phyloP scores from a whole-genome alignment of 2,329 filamentous ascomycete genomes.

The Aspergillus ochraceoroseus region DNA sequence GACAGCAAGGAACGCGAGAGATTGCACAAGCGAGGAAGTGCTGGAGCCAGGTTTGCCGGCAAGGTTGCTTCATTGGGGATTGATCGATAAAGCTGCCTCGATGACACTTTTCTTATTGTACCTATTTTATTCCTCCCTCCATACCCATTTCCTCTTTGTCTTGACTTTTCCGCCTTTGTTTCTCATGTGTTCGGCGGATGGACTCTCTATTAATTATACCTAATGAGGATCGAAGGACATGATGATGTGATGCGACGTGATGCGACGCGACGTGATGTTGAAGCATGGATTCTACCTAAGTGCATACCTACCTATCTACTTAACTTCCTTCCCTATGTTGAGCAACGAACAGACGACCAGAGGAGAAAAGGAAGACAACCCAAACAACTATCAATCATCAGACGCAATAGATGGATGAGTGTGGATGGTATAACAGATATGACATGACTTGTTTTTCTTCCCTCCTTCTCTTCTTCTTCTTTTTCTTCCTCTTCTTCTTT shows the following conservation, averaged over 20 bases:
- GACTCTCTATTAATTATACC: slow-evolving; percentile 18
- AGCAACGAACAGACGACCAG: too few relatives aligned
- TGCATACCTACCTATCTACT: too few relatives aligned
- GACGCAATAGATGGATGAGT: too few relatives aligned
- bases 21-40: slow-evolving; percentile 73
- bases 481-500: not conserved
- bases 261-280: slow-evolving; percentile 15
- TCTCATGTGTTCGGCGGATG: slow-evolving; percentile 1
- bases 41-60: slow-evolving; percentile 62
- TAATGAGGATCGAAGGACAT: slow-evolving; percentile 20
- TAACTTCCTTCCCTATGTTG: too few relatives aligned
- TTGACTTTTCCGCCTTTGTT: slow-evolving; percentile 11
- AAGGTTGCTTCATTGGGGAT: slow-evolving; percentile 45
- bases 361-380: too few relatives aligned
- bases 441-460: not conserved
- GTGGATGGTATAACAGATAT: not conserved
- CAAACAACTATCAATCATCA: too few relatives aligned
- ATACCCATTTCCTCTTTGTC: slow-evolving; percentile 8
- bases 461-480: not conserved
- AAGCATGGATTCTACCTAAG: slow-evolving; percentile 8
- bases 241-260: too few relatives aligned
- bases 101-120: too few relatives aligned
- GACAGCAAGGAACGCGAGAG: slow-evolving; percentile 59
- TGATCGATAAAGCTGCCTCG: slow-evolving; percentile 40
- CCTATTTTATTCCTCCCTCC: not conserved